A percentile compares a stretch with the other conserved stretches of the same genome.
These are phyloP conservation scores for Paraurostyla sp. DNA, from an alignment of 73 alveolate species.

Conservation along the genomic window DNA sequence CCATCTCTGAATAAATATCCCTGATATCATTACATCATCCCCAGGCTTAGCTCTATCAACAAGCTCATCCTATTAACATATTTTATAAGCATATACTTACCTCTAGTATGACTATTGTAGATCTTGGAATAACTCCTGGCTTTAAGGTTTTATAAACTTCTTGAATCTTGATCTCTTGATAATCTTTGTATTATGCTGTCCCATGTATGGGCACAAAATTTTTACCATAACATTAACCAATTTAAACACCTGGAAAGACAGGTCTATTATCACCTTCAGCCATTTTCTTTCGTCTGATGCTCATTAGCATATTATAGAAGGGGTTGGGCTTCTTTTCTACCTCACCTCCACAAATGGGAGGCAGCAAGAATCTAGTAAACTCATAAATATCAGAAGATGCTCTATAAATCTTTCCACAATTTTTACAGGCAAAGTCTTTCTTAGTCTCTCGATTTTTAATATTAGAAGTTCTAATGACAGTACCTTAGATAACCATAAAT, in stretches of 20 bases:
- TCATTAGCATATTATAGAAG: conserved; percentile 43
- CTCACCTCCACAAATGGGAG: conserved; percentile 73
- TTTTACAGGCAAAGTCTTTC: conserved; percentile 73
- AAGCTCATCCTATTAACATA: conserved; percentile 51
- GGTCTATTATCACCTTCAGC: conserved; percentile 17
- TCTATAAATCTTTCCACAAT: conserved; percentile 67
- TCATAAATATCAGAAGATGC: conserved; percentile 67
- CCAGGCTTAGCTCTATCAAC: conserved; percentile 89
- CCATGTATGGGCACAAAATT: conserved; percentile 68
- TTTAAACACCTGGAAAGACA: neutral
- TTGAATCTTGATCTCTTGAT: conserved; percentile 84
- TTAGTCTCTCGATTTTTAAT: conserved; percentile 72
- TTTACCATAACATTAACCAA: conserved; percentile 51
- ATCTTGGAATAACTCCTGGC: conserved; percentile 87
- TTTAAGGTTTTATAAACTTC: conserved; percentile 82
- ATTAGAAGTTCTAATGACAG: conserved; percentile 67
- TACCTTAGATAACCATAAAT: conserved; percentile 72
- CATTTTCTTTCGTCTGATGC: conserved; percentile 42
- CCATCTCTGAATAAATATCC: conserved; percentile 90
- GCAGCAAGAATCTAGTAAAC: conserved; percentile 61
- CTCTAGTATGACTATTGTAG: conserved; percentile 79
- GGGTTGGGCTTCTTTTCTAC: conserved; percentile 61
- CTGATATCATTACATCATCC: conserved; percentile 91
- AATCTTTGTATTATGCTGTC: conserved; percentile 80
- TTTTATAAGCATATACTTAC: conserved; percentile 11